phyloP scores from a whole-genome alignment of 495 filamentous ascomycete genomes.

The Neurospora sublineolata region DNA sequence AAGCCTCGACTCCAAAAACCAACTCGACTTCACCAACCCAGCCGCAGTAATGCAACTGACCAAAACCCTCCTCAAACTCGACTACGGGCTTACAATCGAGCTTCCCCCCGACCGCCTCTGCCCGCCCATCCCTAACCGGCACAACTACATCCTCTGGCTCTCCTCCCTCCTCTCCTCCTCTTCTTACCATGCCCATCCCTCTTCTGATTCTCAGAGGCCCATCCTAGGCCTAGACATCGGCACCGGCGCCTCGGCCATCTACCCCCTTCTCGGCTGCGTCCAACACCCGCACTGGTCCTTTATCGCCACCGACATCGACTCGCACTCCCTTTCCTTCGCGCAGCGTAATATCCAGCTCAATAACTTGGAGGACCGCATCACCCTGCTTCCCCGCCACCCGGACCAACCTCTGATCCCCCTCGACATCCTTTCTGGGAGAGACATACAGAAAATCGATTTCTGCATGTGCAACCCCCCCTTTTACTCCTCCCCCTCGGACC shows the following conservation, averaged over 20 bases:
- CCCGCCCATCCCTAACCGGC: conserved; percentile 73
- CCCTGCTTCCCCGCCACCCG: conserved; percentile 41
- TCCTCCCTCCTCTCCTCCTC: conserved; percentile 76
- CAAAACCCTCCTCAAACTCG: conserved; percentile 59
- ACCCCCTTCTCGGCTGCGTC: conserved; percentile 69
- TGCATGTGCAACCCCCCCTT: conserved; percentile 95
- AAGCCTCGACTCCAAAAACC: conserved; percentile 47
- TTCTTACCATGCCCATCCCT: conserved; percentile 33
- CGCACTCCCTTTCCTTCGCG: conserved; percentile 54
- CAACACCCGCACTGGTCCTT: conserved; percentile 60
- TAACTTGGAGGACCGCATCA: conserved; percentile 51
- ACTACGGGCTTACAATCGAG: conserved; percentile 62
- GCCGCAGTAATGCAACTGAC: conserved; percentile 70
- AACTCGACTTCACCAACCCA: conserved; percentile 76
- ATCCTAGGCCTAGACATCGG: conserved; percentile 70
- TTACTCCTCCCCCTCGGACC: conserved; percentile 61
- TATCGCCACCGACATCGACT: conserved; percentile 74
- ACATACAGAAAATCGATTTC: conserved; percentile 52
- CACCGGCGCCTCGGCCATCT: conserved; percentile 83
- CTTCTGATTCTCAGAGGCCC: neutral
- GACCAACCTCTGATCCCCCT: conserved; percentile 48
- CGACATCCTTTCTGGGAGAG: fast-evolving
- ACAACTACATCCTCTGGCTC: conserved; percentile 88
- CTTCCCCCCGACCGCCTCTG: conserved; percentile 73
- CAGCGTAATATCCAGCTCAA: conserved; percentile 53